These are phyloP conservation scores for Alternaria solani DNA, from an alignment of 2,329 filamentous ascomycete genomes.

Conservation along the genomic window DNA sequence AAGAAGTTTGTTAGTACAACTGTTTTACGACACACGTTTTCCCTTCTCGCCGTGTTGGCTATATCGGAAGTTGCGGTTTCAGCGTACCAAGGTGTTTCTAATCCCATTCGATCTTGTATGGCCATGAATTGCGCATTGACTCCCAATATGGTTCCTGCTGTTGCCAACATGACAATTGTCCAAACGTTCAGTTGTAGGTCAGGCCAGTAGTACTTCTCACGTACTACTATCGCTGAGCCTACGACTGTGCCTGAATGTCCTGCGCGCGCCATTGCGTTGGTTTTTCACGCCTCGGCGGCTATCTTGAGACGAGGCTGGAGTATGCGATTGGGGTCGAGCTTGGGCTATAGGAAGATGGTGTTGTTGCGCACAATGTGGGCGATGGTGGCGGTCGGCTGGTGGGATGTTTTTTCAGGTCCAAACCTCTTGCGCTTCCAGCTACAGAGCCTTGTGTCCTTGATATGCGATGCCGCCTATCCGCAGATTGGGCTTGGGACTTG, in stretches of 20 bases:
- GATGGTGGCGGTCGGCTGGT: neutral
- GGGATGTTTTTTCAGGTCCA: neutral
- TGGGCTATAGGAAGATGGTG: neutral
- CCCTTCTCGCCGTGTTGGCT: neutral
- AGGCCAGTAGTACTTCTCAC: constrained; percentile 69
- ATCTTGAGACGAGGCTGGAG: neutral
- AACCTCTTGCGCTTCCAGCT: neutral
- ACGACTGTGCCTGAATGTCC: constrained; percentile 46
- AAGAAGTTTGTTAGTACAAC: neutral
- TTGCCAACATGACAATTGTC: constrained; percentile 68
- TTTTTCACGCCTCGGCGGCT: constrained; percentile 6
- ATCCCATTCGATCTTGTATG: constrained; percentile 63
- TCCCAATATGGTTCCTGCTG: constrained; percentile 65
- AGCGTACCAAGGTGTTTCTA: constrained; percentile 68
- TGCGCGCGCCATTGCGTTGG: constrained; percentile 47
- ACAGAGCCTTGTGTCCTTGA: constrained; percentile 6
- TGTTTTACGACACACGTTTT: neutral
- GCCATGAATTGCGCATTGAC: constrained; percentile 68
- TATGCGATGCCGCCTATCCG: constrained; percentile 20
- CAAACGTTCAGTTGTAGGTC: constrained; percentile 71
- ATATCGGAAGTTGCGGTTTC: neutral
- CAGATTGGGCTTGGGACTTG: constrained; percentile 17
- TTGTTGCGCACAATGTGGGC: neutral
- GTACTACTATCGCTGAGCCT: constrained; percentile 53
- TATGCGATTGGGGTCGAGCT: neutral